phyloP scores from a whole-genome alignment of 1,139 yeast species.

The Yarrowia galli region DNA sequence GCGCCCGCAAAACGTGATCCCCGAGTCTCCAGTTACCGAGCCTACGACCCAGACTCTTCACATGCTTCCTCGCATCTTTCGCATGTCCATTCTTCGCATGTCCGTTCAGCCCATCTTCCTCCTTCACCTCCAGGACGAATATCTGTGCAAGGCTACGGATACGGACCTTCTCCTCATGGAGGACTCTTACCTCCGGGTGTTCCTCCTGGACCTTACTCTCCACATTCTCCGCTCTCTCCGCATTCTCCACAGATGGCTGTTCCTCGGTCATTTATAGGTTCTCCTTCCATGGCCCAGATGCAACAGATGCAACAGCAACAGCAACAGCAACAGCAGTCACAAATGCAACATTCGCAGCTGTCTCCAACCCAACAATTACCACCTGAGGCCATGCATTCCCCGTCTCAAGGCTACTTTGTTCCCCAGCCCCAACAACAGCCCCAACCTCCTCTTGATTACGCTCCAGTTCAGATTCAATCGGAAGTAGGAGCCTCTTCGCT shows the following conservation, averaged over 20 bases:
- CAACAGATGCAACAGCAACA: not conserved
- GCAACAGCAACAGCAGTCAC: too few species aligned
- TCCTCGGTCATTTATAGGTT: conserved; percentile 3
- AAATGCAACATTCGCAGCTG: not conserved
- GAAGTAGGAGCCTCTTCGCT: not conserved
- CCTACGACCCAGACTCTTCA: not conserved
- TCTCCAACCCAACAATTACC: not conserved
- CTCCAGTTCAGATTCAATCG: not conserved
- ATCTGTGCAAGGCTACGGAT: not conserved
- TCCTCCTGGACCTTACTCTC: not conserved
- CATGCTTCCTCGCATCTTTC: not conserved
- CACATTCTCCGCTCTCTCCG: not conserved
- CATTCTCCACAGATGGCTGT: conserved; percentile 13
- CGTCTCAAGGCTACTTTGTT: not conserved
- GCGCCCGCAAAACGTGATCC: conserved; percentile 13
- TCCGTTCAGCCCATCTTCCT: not conserved
- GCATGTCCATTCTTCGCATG: not conserved
- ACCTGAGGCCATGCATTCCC: not conserved
- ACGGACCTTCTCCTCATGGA: not conserved
- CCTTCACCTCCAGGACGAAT: conserved; percentile 5
- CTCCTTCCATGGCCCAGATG: not conserved
- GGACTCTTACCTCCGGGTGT: not conserved
- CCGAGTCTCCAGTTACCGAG: not conserved
- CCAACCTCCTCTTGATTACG: not conserved
- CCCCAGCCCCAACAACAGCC: not conserved